phyloP scores from a whole-genome alignment of 257 asterid species.

The Euphrasia confusa region DNA sequence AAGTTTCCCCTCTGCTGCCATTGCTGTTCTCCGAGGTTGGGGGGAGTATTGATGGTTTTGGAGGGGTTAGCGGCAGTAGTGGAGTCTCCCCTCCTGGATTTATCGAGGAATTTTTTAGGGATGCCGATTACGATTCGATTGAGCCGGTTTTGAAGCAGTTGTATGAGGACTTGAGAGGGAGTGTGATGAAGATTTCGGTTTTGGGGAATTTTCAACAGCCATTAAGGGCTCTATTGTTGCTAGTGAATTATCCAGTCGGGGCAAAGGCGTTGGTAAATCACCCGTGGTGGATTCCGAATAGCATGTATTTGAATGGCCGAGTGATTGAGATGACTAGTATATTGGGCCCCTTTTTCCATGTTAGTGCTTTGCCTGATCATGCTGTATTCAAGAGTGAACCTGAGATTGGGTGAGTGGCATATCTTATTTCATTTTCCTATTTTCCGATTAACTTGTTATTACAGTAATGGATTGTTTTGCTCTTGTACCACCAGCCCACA shows the following conservation, averaged over 20 bases:
- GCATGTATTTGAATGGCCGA: constrained; percentile 80
- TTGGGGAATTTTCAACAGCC: constrained; percentile 95
- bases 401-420: constrained; percentile 78
- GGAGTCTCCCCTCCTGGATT: constrained; percentile 69
- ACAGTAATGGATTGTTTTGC: constrained; percentile 29
- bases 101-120: constrained; percentile 71
- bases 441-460: constrained; percentile 14
- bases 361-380: constrained; percentile 91
- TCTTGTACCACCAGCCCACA: constrained; percentile 56
- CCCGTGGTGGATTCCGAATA: constrained; percentile 92
- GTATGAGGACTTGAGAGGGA: constrained; percentile 92
- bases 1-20: constrained; percentile 64
- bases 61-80: constrained; percentile 35
- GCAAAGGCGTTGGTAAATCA: constrained; percentile 83
- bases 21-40: constrained; percentile 68
- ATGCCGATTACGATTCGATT: constrained; percentile 75
- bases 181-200: constrained; percentile 77
- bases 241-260: constrained; percentile 72
- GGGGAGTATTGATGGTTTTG: constrained; percentile 54
- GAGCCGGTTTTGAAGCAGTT: constrained; percentile 74
- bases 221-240: constrained; percentile 57
- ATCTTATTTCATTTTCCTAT: background rate
- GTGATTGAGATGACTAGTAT: constrained; percentile 94
- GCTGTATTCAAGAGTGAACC: constrained; percentile 79
- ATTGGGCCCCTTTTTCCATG: constrained; percentile 93